phyloP scores from a whole-genome alignment of 768 basidiomycete species.

The Lactarius deliciosus region DNA sequence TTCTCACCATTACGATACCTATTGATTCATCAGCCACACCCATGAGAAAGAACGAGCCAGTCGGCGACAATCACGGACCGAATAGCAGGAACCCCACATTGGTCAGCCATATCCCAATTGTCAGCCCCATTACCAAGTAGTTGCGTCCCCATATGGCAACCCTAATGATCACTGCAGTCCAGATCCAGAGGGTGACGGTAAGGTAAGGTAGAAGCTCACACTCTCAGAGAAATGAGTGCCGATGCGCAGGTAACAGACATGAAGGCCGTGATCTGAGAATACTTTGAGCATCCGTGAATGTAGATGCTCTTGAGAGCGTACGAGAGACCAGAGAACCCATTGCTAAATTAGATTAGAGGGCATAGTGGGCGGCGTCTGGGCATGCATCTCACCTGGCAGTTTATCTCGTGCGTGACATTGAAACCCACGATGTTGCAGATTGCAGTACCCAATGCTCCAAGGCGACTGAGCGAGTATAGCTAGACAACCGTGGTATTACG shows the following conservation, averaged over 20 bases:
- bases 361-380: not conserved
- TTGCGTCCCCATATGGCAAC: conserved; percentile 12
- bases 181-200: not conserved
- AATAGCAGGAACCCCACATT: conserved; percentile 17
- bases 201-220: conserved; percentile 7
- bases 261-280: conserved; percentile 2
- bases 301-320: conserved; percentile 1
- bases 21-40: not conserved
- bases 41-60: not conserved
- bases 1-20: conserved; percentile 9
- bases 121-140: not conserved
- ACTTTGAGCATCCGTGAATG: not conserved
- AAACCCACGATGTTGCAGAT: conserved; percentile 11
- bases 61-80: conserved; percentile 2
- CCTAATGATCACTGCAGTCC: not conserved
- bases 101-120: conserved; percentile 2
- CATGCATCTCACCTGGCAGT: conserved; percentile 19
- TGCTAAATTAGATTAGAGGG: not conserved
- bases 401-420: conserved; percentile 1
- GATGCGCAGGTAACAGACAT: conserved; percentile 10
- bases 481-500: not conserved
- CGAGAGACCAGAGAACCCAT: conserved; percentile 9
- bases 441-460: not conserved
- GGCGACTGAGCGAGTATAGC: conserved; percentile 16
- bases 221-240: conserved; percentile 14